phyloP scores from a whole-genome alignment of 2,329 filamentous ascomycete species.

The Nannizzia gypsea region DNA sequence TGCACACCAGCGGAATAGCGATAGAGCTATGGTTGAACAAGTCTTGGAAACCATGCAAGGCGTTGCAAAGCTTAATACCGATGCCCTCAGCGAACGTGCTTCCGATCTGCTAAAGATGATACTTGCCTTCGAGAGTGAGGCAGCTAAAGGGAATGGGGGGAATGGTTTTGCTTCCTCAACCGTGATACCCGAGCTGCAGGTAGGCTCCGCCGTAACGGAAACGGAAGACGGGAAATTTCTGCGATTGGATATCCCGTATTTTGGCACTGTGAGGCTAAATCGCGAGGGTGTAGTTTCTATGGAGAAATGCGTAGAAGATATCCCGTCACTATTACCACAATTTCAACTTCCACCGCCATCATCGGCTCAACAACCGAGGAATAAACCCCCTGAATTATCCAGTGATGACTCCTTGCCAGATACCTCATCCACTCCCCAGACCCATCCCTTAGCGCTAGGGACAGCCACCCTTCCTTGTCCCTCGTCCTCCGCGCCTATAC shows the following conservation, averaged over 20 bases:
- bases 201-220: not conserved
- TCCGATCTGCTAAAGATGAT: constrained; percentile 16
- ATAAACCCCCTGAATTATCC: not conserved
- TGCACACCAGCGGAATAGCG: constrained; percentile 28
- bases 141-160: not conserved
- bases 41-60: constrained; percentile 27
- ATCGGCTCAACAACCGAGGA: not conserved
- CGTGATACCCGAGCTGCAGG: not conserved
- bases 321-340: not conserved
- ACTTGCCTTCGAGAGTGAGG: constrained; percentile 13
- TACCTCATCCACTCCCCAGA: not conserved
- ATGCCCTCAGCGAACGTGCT: constrained; percentile 20
- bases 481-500: not conserved
- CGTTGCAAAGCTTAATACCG: constrained; percentile 19
- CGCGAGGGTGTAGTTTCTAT: constrained; percentile 8
- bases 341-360: not conserved
- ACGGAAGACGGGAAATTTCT: constrained; percentile 17
- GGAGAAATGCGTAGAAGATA: not conserved
- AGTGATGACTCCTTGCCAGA: not conserved
- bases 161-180: not conserved
- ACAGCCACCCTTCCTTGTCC: not conserved
- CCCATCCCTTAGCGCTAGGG: not conserved
- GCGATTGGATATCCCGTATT: constrained; percentile 34
- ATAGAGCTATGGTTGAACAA: constrained; percentile 32
- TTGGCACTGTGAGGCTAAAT: constrained; percentile 31